A percentile compares a stretch with the other conserved stretches of the same genome.
phyloP scores from a whole-genome alignment of 495 filamentous ascomycete species.

The Aspergillus campestris region DNA sequence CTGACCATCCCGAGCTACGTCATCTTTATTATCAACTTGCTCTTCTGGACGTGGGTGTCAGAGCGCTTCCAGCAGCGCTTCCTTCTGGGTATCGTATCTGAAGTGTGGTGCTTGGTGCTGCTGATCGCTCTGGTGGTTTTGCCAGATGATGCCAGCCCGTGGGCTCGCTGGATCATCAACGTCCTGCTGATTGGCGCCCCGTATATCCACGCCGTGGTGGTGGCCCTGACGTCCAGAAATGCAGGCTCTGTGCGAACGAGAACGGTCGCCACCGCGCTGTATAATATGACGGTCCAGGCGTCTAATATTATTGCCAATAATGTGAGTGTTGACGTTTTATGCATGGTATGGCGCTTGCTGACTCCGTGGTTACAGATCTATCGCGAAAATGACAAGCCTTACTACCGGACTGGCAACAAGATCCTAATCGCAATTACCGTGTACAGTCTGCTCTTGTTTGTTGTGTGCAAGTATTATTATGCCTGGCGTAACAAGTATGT shows the following conservation, averaged over 20 bases:
- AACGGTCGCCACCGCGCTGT: slow-evolving; percentile 53
- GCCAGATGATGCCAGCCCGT: slow-evolving; percentile 30
- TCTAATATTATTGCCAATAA: slow-evolving; percentile 55
- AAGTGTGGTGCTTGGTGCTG: slow-evolving; percentile 49
- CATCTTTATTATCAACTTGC: slow-evolving; percentile 37
- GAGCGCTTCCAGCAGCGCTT: slow-evolving; percentile 46
- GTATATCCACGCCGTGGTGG: slow-evolving; percentile 58
- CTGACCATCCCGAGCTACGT: slow-evolving; percentile 56
- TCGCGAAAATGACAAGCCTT: slow-evolving; percentile 53
- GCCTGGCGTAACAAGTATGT: slow-evolving; percentile 48
- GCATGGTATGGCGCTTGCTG: background rate
- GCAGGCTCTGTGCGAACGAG: slow-evolving; percentile 60
- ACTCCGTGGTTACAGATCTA: slow-evolving; percentile 42
- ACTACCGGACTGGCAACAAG: slow-evolving; percentile 58
- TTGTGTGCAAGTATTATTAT: slow-evolving; percentile 55
- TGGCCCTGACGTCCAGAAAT: slow-evolving; percentile 58
- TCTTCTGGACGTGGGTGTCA: slow-evolving; percentile 44
- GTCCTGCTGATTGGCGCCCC: slow-evolving; percentile 49
- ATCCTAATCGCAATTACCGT: slow-evolving; percentile 49
- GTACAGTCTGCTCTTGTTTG: slow-evolving; percentile 48
- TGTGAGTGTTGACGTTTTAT: slow-evolving; percentile 23
- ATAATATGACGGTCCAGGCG: slow-evolving; percentile 70
- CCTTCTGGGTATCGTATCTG: slow-evolving; percentile 39
- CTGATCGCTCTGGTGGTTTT: slow-evolving; percentile 42
- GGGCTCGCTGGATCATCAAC: slow-evolving; percentile 45